These are phyloP conservation scores for Dispira parvispora DNA, from an alignment of 192 early-diverging fungal species.

Conservation along the genomic window DNA sequence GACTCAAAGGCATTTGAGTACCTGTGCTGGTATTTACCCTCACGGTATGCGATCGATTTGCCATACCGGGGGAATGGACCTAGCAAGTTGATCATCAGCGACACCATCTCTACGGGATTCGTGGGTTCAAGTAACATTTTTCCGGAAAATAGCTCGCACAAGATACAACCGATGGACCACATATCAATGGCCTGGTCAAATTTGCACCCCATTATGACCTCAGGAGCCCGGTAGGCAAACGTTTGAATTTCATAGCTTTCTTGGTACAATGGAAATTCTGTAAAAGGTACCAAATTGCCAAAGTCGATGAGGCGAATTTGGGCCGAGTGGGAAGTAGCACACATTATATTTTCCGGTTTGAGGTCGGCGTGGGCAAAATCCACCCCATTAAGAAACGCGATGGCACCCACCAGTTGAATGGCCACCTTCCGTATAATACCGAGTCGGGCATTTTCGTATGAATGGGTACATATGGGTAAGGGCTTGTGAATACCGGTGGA, in stretches of 20 bases:
- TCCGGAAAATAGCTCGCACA: slow-evolving; percentile 2
- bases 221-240: slow-evolving; percentile 6
- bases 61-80: background rate
- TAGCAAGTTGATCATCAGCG: background rate
- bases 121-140: background rate
- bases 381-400: background rate
- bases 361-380: background rate
- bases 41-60: background rate
- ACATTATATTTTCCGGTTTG: slow-evolving; percentile 5
- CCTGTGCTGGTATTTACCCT: background rate
- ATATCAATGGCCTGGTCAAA: slow-evolving; percentile 9
- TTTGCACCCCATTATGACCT: slow-evolving; percentile 1
- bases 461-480: background rate
- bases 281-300: background rate
- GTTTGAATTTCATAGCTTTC: slow-evolving; percentile 4
- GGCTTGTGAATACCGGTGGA: background rate
- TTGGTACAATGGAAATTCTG: background rate
- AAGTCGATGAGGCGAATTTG: background rate
- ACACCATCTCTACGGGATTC: background rate
- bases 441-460: background rate
- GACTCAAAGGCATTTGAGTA: background rate
- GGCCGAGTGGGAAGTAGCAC: background rate
- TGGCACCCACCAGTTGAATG: background rate
- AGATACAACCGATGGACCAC: slow-evolving; percentile 5
- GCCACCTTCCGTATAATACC: background rate